Evolutionary conservation across 257 asterid genomes (phyloP).

Genomic region (Ophiorrhiza pumila): DNA sequence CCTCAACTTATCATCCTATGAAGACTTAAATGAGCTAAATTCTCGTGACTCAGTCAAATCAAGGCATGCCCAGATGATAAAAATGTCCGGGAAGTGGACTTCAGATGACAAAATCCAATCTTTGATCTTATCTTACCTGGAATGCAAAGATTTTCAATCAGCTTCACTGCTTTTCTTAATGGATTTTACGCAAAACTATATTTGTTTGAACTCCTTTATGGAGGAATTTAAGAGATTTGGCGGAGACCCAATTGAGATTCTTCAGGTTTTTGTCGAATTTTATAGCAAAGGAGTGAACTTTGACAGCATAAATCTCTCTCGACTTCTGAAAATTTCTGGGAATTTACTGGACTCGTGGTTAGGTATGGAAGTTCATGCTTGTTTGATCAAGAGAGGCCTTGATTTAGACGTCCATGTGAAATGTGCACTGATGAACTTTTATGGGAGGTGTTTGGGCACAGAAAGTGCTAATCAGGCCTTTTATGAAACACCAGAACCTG

Average conservation of each 20-base stretch:
- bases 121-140: constrained; percentile 43
- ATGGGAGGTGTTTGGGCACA: constrained; percentile 44
- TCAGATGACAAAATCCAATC: constrained; percentile 37
- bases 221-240: constrained; percentile 41
- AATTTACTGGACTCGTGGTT: constrained; percentile 32
- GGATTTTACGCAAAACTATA: constrained; percentile 39
- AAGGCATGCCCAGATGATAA: constrained; percentile 61
- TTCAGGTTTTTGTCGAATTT: constrained; percentile 39
- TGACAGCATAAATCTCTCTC: constrained; percentile 32
- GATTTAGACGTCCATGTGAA: constrained; percentile 38
- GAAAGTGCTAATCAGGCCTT: constrained; percentile 40
- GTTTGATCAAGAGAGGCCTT: constrained; percentile 51
- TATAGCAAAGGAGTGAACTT: constrained; percentile 46
- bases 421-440: constrained; percentile 57
- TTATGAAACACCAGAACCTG: constrained; percentile 28
- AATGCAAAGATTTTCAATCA: constrained; percentile 44
- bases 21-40: constrained; percentile 21
- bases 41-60: constrained; percentile 36
- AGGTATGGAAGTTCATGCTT: constrained; percentile 54
- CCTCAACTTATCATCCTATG: constrained; percentile 14
- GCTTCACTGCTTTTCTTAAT: constrained; percentile 47
- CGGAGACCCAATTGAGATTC: constrained; percentile 52
- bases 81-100: constrained; percentile 27
- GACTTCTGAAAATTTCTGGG: constrained; percentile 48
- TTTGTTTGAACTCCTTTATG: constrained; percentile 45